Evolutionary conservation across 2,329 filamentous ascomycete species (phyloP).

Genomic region (Zymoseptoria passerinii): DNA sequence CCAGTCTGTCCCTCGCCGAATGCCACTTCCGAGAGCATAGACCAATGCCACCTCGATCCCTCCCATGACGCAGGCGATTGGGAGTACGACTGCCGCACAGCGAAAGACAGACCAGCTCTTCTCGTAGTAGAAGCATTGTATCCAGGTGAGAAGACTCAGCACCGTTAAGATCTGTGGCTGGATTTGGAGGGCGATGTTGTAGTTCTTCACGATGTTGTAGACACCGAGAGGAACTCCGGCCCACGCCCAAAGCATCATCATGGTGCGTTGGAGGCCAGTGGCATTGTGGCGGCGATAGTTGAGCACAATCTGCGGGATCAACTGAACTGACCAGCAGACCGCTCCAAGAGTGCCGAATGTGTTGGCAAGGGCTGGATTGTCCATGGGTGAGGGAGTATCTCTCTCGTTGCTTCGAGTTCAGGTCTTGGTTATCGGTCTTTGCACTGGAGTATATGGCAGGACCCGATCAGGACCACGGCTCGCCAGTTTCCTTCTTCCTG

Average conservation of each 20-base stretch:
- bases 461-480: neutral
- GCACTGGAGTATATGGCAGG: neutral
- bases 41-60: constrained; percentile 53
- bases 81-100: constrained; percentile 42
- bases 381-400: constrained; percentile 4
- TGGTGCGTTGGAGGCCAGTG: constrained; percentile 55
- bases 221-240: constrained; percentile 60
- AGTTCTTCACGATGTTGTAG: constrained; percentile 48
- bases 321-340: constrained; percentile 59
- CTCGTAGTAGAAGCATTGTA: constrained; percentile 49
- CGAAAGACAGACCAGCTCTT: constrained; percentile 48
- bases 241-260: constrained; percentile 65
- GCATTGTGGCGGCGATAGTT: constrained; percentile 61
- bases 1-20: constrained; percentile 45
- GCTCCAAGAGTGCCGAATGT: constrained; percentile 53
- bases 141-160: constrained; percentile 47
- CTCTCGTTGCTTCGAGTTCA: neutral
- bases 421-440: neutral
- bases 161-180: constrained; percentile 49
- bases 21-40: constrained; percentile 45
- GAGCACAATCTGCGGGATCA: constrained; percentile 61
- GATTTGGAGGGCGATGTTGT: constrained; percentile 47
- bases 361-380: constrained; percentile 37
- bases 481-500: neutral
- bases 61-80: constrained; percentile 50